Percentiles rank a stretch among this genome's conserved stretches.
These are phyloP conservation scores for Tuber umbilicatum DNA, from an alignment of 495 filamentous ascomycete genomes.

Conservation along the genomic window DNA sequence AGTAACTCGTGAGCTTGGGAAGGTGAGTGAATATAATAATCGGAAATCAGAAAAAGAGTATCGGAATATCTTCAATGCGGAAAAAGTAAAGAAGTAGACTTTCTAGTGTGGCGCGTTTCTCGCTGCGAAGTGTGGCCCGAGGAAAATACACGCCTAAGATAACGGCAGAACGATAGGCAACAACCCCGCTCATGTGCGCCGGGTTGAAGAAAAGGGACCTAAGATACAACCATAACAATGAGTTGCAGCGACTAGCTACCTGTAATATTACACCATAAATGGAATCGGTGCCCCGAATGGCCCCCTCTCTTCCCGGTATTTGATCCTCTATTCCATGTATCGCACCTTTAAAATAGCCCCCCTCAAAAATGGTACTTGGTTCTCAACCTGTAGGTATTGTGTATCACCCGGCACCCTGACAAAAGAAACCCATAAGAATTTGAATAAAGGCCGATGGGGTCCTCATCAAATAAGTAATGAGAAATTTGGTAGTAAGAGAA, in stretches of 20 bases:
- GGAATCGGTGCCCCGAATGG: conserved; percentile 10
- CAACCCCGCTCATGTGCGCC: conserved; percentile 10
- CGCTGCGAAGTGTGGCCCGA: conserved; percentile 2
- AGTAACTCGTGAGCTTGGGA: conserved; percentile 13
- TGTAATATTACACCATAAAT: conserved; percentile 30
- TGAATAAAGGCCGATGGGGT: not conserved
- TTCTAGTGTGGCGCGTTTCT: not conserved
- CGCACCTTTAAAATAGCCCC: conserved; percentile 10
- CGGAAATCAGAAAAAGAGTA: conserved; percentile 10
- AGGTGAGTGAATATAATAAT: conserved; percentile 4
- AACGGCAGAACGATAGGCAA: conserved; percentile 26
- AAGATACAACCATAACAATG: conserved; percentile 16
- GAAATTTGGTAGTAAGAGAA: conserved; percentile 2
- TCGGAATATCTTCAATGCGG: conserved; percentile 19
- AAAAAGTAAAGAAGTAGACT: conserved; percentile 10
- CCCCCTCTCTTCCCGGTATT: not conserved
- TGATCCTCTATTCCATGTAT: conserved; percentile 25
- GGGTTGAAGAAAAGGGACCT: conserved; percentile 13
- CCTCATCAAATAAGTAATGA: conserved; percentile 5
- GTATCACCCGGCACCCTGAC: not conserved
- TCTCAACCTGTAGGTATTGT: not conserved
- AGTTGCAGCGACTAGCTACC: conserved; percentile 15
- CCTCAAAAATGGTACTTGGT: conserved; percentile 6
- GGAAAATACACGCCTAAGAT: conserved; percentile 11
- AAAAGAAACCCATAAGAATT: not conserved